These are phyloP conservation scores for Pseudocercospora musae DNA, from an alignment of 2,329 filamentous ascomycete species.

Conservation along the genomic window DNA sequence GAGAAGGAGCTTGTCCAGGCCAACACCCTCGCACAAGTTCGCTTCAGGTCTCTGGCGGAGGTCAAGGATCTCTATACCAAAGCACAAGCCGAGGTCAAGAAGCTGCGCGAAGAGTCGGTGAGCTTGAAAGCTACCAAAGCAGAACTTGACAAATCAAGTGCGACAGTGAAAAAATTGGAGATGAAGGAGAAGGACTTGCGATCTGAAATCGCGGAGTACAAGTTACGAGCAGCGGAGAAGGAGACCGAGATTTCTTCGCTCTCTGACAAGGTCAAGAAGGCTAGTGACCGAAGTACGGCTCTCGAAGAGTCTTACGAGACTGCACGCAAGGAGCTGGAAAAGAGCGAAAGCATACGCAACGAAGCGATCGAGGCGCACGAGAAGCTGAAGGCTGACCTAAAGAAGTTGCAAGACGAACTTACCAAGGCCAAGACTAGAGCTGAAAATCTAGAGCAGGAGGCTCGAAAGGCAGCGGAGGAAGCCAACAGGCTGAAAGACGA, in stretches of 20 bases:
- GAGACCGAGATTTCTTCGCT: slow-evolving; percentile 74
- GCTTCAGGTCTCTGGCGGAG: slow-evolving; percentile 85
- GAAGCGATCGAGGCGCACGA: slow-evolving; percentile 73
- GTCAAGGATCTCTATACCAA: slow-evolving; percentile 77
- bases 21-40: slow-evolving; percentile 77
- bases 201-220: slow-evolving; percentile 66
- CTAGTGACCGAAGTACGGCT: slow-evolving; percentile 66
- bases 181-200: slow-evolving; percentile 77
- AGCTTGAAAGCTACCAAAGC: slow-evolving; percentile 72
- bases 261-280: slow-evolving; percentile 73
- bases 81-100: slow-evolving; percentile 79
- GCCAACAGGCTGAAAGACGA: slow-evolving; percentile 70
- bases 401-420: slow-evolving; percentile 69
- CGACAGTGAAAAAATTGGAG: slow-evolving; percentile 73
- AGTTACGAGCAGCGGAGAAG: slow-evolving; percentile 67
- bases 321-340: slow-evolving; percentile 72
- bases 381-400: slow-evolving; percentile 66
- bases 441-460: slow-evolving; percentile 71
- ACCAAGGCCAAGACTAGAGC: slow-evolving; percentile 55
- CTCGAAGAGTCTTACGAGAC: slow-evolving; percentile 76
- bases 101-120: slow-evolving; percentile 70
- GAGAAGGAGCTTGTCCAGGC: slow-evolving; percentile 83
- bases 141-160: slow-evolving; percentile 61
- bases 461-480: slow-evolving; percentile 65
- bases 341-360: slow-evolving; percentile 73